Conservation (phyloP, 495 filamentous ascomycete species). For the Talaromyces proteolyticus region DNA sequence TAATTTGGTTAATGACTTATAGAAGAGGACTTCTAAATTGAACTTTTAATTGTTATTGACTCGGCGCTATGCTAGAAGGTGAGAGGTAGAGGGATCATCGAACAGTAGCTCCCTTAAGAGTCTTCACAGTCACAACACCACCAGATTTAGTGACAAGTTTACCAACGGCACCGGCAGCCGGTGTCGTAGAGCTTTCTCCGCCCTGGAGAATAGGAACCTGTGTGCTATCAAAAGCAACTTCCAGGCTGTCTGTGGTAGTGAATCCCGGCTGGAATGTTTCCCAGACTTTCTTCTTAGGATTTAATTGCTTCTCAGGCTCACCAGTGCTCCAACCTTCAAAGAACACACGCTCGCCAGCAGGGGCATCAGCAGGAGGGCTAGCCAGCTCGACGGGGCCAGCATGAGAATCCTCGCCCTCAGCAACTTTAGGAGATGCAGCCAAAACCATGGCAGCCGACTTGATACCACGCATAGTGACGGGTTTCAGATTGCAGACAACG, state of each 20-base stretch:
- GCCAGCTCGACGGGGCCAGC: constrained; percentile 91
- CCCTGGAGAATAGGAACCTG: constrained; percentile 55
- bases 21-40: too few relatives aligned
- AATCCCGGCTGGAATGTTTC: constrained; percentile 94
- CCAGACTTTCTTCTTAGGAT: constrained; percentile 99
- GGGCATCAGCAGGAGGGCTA: constrained; percentile 69
- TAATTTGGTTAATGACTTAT: too few relatives aligned
- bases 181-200: constrained; percentile 42
- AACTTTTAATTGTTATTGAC: not conserved
- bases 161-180: constrained; percentile 48
- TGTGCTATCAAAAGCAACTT: constrained; percentile 70
- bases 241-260: constrained; percentile 69
- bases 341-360: constrained; percentile 78
- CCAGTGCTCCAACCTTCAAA: constrained; percentile 89
- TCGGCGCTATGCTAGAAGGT: not conserved
- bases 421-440: constrained; percentile 76
- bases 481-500: constrained; percentile 94
- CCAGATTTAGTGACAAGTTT: constrained; percentile 67
- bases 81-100: constrained; percentile 30
- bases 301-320: constrained; percentile 85
- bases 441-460: constrained; percentile 95
- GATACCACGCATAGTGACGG: constrained; percentile 96
- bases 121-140: constrained; percentile 68
- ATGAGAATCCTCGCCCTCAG: constrained; percentile 77
- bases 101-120: constrained; percentile 64